Base-by-base conservation (phyloP, 2,329 filamentous ascomycete species). In the Chaetomiaceae sp. region DNA sequence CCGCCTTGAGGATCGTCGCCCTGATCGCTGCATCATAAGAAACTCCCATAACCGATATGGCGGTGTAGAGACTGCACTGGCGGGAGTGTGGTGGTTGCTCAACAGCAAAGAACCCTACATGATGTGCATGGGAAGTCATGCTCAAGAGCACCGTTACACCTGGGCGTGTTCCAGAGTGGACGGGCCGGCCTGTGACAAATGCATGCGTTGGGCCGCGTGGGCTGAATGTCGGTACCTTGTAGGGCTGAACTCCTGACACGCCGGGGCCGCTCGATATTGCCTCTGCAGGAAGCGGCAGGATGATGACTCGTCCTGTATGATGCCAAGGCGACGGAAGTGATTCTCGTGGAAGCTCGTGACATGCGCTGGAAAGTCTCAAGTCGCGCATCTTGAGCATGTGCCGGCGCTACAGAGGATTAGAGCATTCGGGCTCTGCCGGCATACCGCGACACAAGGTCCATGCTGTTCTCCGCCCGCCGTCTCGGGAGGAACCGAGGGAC, bases 211-310 rank as follows among this genome's bases (percentile, higher is more conserved):
- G 37, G 43, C 14, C 22, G 43, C 47, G 20, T 31, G 8, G 22
- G 33, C 39, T 54, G 51, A 45, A 54, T 43, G 45, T 33, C 45
- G 51, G 37, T 29, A 38, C 37, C 44, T 51, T 25, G 27, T 55
- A 55, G 53, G 53, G 53, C 53, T 55, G 53, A 55, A 29, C 11
- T 27, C 15, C 25, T 25, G 23, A 4, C 6, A 31, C 14, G 27
- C 15, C 34, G 31, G 17, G 40, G 7, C 14, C 12, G 23, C 17
- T 17, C 20, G 23, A 42, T 42, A 15, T 42, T 22, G 42, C 33
- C 25, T 15, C 34, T 36, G 43, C 37, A 6, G 33, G 14, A 4
- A 12, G 12, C 27, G 34, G 23, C 23, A 43, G 23, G 15, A 27
- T 15, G 15, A 27, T 15, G 15, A 27, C 7, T n/a, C 33, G 17